Conservation (phyloP, 148 eudicot genomes). For the Amaranthus palmeri region DNA sequence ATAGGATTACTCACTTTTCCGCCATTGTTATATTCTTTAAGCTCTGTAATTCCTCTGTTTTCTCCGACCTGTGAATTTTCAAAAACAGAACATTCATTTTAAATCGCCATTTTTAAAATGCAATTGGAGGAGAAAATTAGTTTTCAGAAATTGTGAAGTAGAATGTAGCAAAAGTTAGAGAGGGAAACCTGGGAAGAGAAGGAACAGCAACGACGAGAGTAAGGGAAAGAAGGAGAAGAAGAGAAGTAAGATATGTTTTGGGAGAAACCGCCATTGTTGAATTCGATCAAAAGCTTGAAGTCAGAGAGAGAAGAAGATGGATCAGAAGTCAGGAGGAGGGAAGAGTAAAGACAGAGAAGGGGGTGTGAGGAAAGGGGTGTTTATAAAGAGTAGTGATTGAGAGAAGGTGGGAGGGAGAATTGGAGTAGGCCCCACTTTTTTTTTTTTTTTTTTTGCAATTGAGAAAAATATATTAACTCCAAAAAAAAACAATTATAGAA, state of each 20-base stretch:
- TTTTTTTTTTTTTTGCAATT: neutral
- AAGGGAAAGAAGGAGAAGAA: constrained; percentile 21
- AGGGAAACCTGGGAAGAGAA: constrained; percentile 13
- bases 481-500: too few relatives aligned
- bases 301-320: neutral
- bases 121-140: neutral
- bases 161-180: neutral
- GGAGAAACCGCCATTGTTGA: constrained; percentile 30
- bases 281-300: neutral
- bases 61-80: constrained; percentile 19
- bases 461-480: neutral
- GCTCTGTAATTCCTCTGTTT: constrained; percentile 25
- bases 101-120: neutral
- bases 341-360: neutral
- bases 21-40: constrained; percentile 37
- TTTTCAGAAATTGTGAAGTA: too few relatives aligned
- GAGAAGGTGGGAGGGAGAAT: constrained; percentile 2
- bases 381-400: too few relatives aligned
- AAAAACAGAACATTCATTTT: neutral
- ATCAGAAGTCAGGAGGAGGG: neutral
- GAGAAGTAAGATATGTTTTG: constrained; percentile 10
- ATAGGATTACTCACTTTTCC: constrained; percentile 22
- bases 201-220: constrained; percentile 13
- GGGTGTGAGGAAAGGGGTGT: constrained; percentile 1
- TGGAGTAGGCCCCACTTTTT: too few relatives aligned